phyloP scores from a whole-genome alignment of 2,329 filamentous ascomycete genomes.

The Xylariomycetidae sp. region DNA sequence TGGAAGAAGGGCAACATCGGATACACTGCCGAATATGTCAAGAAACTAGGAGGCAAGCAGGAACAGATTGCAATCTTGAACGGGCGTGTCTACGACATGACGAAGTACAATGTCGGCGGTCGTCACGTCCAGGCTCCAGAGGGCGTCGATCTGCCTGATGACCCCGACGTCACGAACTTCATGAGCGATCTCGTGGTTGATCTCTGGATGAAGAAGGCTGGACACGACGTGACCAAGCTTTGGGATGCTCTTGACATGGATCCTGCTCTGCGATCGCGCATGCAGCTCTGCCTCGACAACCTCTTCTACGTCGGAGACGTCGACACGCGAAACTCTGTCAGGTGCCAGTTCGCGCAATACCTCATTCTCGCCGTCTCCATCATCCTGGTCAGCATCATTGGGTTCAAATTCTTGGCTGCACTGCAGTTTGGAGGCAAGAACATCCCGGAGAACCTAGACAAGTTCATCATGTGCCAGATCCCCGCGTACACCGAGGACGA shows the following conservation, averaged over 20 bases:
- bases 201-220: constrained; percentile 71
- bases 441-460: constrained; percentile 91
- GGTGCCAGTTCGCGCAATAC: constrained; percentile 84
- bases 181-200: constrained; percentile 70
- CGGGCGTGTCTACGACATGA: constrained; percentile 80
- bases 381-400: constrained; percentile 73
- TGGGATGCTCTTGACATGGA: constrained; percentile 68
- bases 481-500: constrained; percentile 98
- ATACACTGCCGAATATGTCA: constrained; percentile 72
- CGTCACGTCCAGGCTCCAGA: constrained; percentile 54
- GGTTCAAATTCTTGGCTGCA: constrained; percentile 94
- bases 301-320: constrained; percentile 90
- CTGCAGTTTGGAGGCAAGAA: constrained; percentile 91
- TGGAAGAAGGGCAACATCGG: constrained; percentile 86
- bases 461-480: constrained; percentile 97
- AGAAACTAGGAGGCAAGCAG: constrained; percentile 56
- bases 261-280: constrained; percentile 51
- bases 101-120: constrained; percentile 72
- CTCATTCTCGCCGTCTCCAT: constrained; percentile 81
- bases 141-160: constrained; percentile 40
- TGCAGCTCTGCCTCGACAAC: constrained; percentile 83
- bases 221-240: constrained; percentile 74
- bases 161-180: constrained; percentile 60
- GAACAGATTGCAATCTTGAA: constrained; percentile 74
- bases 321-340: constrained; percentile 80